These are phyloP conservation scores for Zymoseptoria pseudotritici DNA, from an alignment of 2,329 filamentous ascomycete genomes.

Conservation along the genomic window DNA sequence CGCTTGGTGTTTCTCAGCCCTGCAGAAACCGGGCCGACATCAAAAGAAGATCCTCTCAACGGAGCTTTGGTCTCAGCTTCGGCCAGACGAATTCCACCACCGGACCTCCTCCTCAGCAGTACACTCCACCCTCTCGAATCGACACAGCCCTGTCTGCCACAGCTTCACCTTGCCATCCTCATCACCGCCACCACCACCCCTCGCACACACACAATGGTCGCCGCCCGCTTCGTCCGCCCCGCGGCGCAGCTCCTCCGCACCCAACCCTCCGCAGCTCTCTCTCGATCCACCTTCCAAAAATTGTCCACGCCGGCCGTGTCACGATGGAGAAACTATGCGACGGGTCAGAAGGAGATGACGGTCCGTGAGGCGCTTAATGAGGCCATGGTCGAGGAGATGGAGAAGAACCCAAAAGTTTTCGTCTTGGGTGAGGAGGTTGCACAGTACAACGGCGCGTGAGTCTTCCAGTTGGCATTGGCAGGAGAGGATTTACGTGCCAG, in stretches of 20 bases:
- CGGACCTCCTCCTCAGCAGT: neutral
- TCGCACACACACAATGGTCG: slow-evolving; percentile 42
- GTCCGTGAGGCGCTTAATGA: slow-evolving; percentile 97
- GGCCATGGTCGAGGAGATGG: slow-evolving; percentile 94
- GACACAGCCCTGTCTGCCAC: neutral
- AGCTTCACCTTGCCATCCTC: neutral
- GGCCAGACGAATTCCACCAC: neutral
- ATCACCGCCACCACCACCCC: neutral
- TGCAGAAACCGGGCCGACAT: neutral
- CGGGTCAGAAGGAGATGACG: slow-evolving; percentile 81
- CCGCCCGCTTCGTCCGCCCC: slow-evolving; percentile 56
- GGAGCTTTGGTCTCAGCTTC: neutral
- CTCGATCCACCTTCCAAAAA: slow-evolving; percentile 47
- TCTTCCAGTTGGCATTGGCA: slow-evolving; percentile 15
- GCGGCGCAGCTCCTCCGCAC: slow-evolving; percentile 55
- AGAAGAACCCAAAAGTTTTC: slow-evolving; percentile 90
- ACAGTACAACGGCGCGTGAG: slow-evolving; percentile 93
- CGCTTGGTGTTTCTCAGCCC: neutral
- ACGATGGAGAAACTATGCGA: slow-evolving; percentile 50
- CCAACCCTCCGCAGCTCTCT: slow-evolving; percentile 41
- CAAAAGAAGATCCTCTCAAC: neutral
- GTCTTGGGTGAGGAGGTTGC: slow-evolving; percentile 96
- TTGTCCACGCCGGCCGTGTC: slow-evolving; percentile 41
- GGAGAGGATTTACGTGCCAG: neutral
- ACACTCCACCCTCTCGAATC: neutral